Evolutionary conservation across 371 early-diverging fungal genomes (phyloP).

Genomic region (Choanephora cucurbitarum): DNA sequence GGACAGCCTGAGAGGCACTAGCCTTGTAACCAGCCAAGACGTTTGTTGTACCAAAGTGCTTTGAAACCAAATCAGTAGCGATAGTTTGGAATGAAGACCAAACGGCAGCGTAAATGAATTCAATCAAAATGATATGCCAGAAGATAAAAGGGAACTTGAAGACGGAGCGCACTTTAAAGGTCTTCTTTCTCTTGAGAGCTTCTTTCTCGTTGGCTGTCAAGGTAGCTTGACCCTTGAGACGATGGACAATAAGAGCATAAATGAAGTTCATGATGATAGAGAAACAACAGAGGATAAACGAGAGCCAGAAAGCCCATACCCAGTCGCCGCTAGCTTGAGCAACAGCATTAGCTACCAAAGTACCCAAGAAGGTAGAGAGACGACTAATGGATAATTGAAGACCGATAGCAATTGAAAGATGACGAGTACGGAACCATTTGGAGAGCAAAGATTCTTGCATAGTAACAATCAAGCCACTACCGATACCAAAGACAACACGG

Average conservation of each 20-base stretch:
- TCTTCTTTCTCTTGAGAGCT: slow-evolving; percentile 15
- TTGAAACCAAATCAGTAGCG: slow-evolving; percentile 38
- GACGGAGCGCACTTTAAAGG: slow-evolving; percentile 30
- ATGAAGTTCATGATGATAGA: slow-evolving; percentile 63
- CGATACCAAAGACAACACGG: slow-evolving; percentile 69
- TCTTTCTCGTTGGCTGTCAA: slow-evolving; percentile 18
- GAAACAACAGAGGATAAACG: slow-evolving; percentile 38
- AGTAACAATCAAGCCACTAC: slow-evolving; percentile 68
- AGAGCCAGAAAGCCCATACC: slow-evolving; percentile 45
- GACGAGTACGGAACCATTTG: slow-evolving; percentile 71
- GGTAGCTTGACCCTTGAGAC: slow-evolving; percentile 20
- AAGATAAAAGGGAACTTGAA: slow-evolving; percentile 42
- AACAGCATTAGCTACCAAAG: slow-evolving; percentile 35
- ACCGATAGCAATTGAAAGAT: slow-evolving; percentile 62
- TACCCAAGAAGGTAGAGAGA: slow-evolving; percentile 48
- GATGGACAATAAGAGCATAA: slow-evolving; percentile 39
- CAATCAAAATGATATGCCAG: slow-evolving; percentile 44
- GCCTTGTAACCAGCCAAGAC: slow-evolving; percentile 51
- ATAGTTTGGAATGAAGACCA: slow-evolving; percentile 55
- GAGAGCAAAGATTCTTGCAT: slow-evolving; percentile 73
- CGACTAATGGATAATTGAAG: slow-evolving; percentile 67
- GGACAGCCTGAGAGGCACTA: slow-evolving; percentile 64
- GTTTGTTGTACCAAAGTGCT: slow-evolving; percentile 34
- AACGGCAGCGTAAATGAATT: slow-evolving; percentile 46
- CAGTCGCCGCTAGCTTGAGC: slow-evolving; percentile 35